Percentiles rank a stretch among this genome's conserved stretches.
Conservation (phyloP, 2,329 filamentous ascomycete genomes). For the Fusarium humuli region DNA sequence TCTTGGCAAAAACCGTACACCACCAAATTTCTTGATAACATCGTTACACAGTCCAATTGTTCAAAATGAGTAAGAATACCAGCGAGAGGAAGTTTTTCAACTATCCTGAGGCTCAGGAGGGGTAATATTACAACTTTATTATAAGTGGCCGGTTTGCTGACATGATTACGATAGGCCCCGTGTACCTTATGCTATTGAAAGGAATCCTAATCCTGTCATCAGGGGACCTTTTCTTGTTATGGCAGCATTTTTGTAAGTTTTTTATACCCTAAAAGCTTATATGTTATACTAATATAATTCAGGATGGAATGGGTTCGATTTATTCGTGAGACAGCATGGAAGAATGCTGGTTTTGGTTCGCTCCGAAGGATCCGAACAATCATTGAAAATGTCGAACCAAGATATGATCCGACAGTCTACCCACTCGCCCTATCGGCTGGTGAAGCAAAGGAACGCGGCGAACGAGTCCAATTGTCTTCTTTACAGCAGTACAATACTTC, state of each 20-base stretch:
- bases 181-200: conserved; percentile 32
- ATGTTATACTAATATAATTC: not conserved
- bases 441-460: conserved; percentile 45
- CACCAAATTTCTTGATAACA: not conserved
- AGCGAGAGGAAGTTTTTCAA: conserved; percentile 33
- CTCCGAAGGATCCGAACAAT: conserved; percentile 65
- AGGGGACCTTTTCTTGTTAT: conserved; percentile 25
- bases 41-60: not conserved
- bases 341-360: conserved; percentile 70
- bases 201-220: conserved; percentile 36
- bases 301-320: conserved; percentile 45
- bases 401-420: conserved; percentile 60
- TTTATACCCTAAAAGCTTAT: accelerated
- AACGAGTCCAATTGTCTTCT: not conserved
- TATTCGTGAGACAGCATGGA: conserved; percentile 57
- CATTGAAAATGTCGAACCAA: conserved; percentile 63
- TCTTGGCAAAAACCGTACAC: not conserved
- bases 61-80: conserved; percentile 12
- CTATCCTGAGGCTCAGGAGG: conserved; percentile 36
- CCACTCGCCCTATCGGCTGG: conserved; percentile 59
- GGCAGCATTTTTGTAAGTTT: conserved; percentile 38
- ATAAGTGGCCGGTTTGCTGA: conserved; percentile 19
- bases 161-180: conserved; percentile 26
- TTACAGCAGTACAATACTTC: not conserved
- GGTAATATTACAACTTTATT: conserved; percentile 15